phyloP scores from a whole-genome alignment of 768 basidiomycete species.

The Suillus hirtellus region DNA sequence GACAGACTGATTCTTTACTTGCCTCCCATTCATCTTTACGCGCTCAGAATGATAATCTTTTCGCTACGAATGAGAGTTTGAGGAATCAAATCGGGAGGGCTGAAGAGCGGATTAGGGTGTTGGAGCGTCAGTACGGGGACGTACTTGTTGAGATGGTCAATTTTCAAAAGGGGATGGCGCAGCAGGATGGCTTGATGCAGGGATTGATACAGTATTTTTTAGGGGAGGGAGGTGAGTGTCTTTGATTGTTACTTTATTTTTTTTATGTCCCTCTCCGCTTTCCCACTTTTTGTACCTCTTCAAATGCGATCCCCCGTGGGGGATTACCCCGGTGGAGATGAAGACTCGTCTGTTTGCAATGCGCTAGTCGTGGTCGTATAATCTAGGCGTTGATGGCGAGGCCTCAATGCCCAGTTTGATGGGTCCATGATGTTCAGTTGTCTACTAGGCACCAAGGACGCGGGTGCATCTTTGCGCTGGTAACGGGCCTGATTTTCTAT shows the following conservation, averaged over 20 bases:
- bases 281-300: background rate
- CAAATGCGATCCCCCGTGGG: background rate
- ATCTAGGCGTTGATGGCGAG: background rate
- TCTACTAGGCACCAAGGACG: background rate
- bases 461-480: background rate
- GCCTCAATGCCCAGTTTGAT: background rate
- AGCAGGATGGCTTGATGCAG: constrained; percentile 85
- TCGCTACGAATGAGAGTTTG: constrained; percentile 27
- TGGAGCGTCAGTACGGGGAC: constrained; percentile 66
- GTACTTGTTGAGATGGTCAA: constrained; percentile 71
- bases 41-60: constrained; percentile 32
- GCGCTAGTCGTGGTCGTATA: background rate
- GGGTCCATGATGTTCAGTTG: background rate
- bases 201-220: constrained; percentile 80
- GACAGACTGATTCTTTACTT: constrained; percentile 35
- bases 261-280: constrained; percentile 12
- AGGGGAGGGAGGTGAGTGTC: constrained; percentile 60
- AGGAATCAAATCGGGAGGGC: constrained; percentile 35
- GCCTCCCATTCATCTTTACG: constrained; percentile 27
- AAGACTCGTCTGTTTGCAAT: background rate
- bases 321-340: background rate
- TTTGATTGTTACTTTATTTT: constrained; percentile 24
- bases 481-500: background rate
- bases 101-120: constrained; percentile 53
- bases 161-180: constrained; percentile 73